A percentile compares a stretch with the other conserved stretches of the same genome.
These are phyloP conservation scores for Solanum bukasovii DNA, from an alignment of 257 asterid genomes.

Conservation along the genomic window DNA sequence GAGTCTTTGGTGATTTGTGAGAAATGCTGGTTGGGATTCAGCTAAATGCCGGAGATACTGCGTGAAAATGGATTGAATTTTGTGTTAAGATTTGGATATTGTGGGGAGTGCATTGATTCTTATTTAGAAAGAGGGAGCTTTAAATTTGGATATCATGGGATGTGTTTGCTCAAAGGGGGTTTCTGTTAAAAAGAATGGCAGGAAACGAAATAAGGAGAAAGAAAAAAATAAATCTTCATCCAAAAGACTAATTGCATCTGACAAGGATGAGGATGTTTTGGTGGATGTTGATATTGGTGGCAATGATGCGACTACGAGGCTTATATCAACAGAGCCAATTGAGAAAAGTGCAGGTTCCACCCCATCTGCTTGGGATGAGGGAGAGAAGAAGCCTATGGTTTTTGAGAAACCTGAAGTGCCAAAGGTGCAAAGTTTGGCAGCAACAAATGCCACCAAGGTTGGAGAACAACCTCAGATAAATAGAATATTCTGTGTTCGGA, in stretches of 20 bases:
- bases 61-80: conserved; percentile 27
- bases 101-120: conserved; percentile 28
- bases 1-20: conserved; percentile 5
- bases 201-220: conserved; percentile 29
- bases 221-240: conserved; percentile 44
- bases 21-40: conserved; percentile 29
- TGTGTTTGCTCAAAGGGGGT: conserved; percentile 76
- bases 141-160: conserved; percentile 46
- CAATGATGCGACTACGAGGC: conserved; percentile 49
- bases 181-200: conserved; percentile 20
- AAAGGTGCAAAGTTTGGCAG: conserved; percentile 15
- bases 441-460: conserved; percentile 10
- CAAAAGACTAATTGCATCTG: conserved; percentile 34
- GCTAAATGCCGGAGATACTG: conserved; percentile 28
- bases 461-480: conserved; percentile 47
- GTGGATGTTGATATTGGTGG: conserved; percentile 54
- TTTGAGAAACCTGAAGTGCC: conserved; percentile 26
- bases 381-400: conserved; percentile 27
- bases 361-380: conserved; percentile 40
- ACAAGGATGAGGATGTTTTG: conserved; percentile 38
- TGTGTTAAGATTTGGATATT: conserved; percentile 16
- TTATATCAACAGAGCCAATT: conserved; percentile 40
- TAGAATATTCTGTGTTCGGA: conserved; percentile 40
- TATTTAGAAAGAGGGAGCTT: conserved; percentile 37
- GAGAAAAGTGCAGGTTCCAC: conserved; percentile 60